These are phyloP conservation scores for Amphirosellinia nigrospora DNA, from an alignment of 495 filamentous ascomycete genomes.

Conservation along the genomic window DNA sequence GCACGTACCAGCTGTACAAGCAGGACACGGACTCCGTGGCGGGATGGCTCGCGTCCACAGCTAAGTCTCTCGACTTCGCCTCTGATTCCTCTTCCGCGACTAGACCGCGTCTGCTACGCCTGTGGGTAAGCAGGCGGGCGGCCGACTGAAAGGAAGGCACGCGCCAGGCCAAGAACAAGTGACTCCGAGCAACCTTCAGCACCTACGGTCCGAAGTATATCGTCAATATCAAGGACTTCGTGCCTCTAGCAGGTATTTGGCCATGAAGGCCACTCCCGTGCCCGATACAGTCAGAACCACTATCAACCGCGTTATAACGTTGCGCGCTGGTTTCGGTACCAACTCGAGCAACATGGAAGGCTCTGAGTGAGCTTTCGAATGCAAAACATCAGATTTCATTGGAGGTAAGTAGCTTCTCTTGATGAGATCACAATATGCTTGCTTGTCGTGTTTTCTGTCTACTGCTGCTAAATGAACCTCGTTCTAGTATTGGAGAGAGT, in stretches of 20 bases:
- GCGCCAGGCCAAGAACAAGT: constrained; percentile 36
- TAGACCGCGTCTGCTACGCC: constrained; percentile 9
- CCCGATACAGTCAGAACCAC: constrained; percentile 33
- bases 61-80: constrained; percentile 46
- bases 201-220: constrained; percentile 34
- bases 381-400: constrained; percentile 44
- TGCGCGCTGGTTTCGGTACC: constrained; percentile 28
- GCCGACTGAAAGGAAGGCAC: constrained; percentile 44
- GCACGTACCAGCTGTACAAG: constrained; percentile 49
- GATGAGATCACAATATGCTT: neutral
- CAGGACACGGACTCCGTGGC: constrained; percentile 55
- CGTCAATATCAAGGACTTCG: constrained; percentile 48
- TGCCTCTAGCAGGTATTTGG: constrained; percentile 45
- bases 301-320: constrained; percentile 39
- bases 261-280: constrained; percentile 32
- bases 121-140: constrained; percentile 8
- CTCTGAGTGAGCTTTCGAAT: constrained; percentile 30
- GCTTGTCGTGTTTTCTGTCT: neutral
- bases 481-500: constrained; percentile 36
- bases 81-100: constrained; percentile 3
- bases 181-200: neutral
- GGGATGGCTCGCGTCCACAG: constrained; percentile 56
- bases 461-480: constrained; percentile 23
- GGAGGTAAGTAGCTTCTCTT: constrained; percentile 18
- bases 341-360: constrained; percentile 31